Evolutionary conservation across 768 basidiomycete species (phyloP).

Genomic region (Exsudoporus frostii): DNA sequence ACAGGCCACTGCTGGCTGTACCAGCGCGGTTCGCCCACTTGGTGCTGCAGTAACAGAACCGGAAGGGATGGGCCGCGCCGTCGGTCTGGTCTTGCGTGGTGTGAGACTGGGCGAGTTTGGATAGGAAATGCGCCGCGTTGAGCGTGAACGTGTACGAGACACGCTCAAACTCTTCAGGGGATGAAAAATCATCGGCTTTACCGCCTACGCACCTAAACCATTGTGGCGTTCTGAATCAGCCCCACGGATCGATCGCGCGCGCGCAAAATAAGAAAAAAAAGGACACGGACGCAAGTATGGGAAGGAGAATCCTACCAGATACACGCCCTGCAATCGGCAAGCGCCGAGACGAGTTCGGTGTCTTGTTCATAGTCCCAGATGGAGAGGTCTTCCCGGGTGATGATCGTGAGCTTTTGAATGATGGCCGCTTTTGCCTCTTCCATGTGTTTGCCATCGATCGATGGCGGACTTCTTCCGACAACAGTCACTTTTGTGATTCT

Average conservation of each 20-base stretch:
- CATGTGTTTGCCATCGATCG: constrained; percentile 20
- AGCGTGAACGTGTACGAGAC: constrained; percentile 25
- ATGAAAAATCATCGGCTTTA: constrained; percentile 19
- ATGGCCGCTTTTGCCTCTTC: constrained; percentile 13
- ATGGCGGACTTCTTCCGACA: constrained; percentile 20
- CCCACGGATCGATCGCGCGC: neutral
- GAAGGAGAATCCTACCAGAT: constrained; percentile 16
- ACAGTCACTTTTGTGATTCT: constrained; percentile 26
- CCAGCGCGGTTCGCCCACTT: constrained; percentile 21
- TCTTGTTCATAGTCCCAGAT: constrained; percentile 28
- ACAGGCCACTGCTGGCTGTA: constrained; percentile 9
- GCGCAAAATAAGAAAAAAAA: neutral
- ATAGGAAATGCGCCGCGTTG: constrained; percentile 23
- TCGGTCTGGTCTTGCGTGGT: neutral
- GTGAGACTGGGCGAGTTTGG: constrained; percentile 14
- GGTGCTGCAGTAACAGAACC: constrained; percentile 28
- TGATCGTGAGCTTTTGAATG: constrained; percentile 20
- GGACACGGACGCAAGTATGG: neutral
- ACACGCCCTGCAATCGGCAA: constrained; percentile 23
- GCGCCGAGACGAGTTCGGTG: constrained; percentile 18
- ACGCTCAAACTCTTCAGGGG: constrained; percentile 25
- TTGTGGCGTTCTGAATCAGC: neutral
- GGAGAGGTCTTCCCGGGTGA: constrained; percentile 24
- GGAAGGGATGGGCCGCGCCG: constrained; percentile 8
- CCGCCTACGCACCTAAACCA: constrained; percentile 24